Evolutionary conservation across 305 asterid genomes (phyloP).

Genomic region (Solanum chacoense): DNA sequence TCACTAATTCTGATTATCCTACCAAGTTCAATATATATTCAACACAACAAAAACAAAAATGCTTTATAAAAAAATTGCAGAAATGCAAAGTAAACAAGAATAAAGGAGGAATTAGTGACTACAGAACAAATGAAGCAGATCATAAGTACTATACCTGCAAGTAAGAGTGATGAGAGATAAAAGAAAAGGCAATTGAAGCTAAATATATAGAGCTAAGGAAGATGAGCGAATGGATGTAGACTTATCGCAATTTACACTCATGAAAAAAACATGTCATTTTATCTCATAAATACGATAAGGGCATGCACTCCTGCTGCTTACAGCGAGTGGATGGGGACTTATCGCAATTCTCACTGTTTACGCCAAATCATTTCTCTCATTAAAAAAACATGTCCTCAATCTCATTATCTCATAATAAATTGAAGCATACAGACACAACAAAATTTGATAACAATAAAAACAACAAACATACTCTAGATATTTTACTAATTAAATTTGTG

Average conservation of each 20-base stretch:
- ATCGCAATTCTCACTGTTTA: neutral
- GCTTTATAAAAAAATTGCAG: neutral
- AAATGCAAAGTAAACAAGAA: neutral
- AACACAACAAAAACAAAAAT: neutral
- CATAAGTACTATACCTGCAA: neutral
- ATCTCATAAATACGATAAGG: neutral
- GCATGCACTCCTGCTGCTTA: neutral
- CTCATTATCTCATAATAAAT: neutral
- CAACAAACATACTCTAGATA: no score
- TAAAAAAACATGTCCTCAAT: neutral
- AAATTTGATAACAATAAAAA: neutral
- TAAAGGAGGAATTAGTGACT: neutral
- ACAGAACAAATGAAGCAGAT: neutral
- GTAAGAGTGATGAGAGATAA: neutral
- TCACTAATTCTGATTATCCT: slow-evolving; percentile 1
- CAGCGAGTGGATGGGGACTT: neutral
- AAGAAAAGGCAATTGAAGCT: neutral
- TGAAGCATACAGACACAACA: neutral
- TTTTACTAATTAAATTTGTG: no score
- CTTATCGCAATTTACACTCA: neutral
- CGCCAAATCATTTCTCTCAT: neutral
- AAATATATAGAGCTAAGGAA: neutral
- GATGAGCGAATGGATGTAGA: neutral
- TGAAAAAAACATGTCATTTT: neutral
- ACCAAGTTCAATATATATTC: neutral